Percentiles rank a stretch among this genome's conserved stretches.
Conservation (phyloP, 2,329 filamentous ascomycete species). For the Fusarium metavorans region DNA sequence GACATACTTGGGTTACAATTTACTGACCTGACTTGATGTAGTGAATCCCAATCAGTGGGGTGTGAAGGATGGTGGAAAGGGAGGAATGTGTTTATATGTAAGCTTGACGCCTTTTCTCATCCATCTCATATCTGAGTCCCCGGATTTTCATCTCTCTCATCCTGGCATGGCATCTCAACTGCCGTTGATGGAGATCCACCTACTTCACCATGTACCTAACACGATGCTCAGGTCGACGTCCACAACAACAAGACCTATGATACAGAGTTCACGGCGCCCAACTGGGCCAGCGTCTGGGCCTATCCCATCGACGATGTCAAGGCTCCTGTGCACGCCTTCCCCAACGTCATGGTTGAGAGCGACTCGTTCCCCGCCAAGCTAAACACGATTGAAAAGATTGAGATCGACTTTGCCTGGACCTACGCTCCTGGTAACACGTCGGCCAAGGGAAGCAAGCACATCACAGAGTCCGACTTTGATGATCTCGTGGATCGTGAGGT, state of each 20-base stretch:
- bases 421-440: constrained; percentile 60
- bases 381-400: constrained; percentile 52
- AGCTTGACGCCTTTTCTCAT: constrained; percentile 43
- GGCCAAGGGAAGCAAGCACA: constrained; percentile 54
- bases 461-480: constrained; percentile 49
- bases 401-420: constrained; percentile 62
- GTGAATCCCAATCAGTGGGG: constrained; percentile 70
- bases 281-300: constrained; percentile 66
- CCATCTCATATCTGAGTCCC: background rate
- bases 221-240: constrained; percentile 55
- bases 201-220: constrained; percentile 3
- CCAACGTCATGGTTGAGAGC: constrained; percentile 63
- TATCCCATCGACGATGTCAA: constrained; percentile 56
- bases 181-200: background rate
- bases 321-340: constrained; percentile 65
- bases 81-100: constrained; percentile 65
- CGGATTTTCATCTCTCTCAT: background rate
- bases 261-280: constrained; percentile 58
- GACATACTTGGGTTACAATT: background rate
- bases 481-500: constrained; percentile 52
- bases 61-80: constrained; percentile 52
- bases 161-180: background rate
- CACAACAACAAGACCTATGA: constrained; percentile 64
- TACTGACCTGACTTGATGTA: constrained; percentile 48
- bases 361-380: constrained; percentile 58